Evolutionary conservation across 2,329 filamentous ascomycete species (phyloP).

Genomic region (Sclerotinia nivalis): DNA sequence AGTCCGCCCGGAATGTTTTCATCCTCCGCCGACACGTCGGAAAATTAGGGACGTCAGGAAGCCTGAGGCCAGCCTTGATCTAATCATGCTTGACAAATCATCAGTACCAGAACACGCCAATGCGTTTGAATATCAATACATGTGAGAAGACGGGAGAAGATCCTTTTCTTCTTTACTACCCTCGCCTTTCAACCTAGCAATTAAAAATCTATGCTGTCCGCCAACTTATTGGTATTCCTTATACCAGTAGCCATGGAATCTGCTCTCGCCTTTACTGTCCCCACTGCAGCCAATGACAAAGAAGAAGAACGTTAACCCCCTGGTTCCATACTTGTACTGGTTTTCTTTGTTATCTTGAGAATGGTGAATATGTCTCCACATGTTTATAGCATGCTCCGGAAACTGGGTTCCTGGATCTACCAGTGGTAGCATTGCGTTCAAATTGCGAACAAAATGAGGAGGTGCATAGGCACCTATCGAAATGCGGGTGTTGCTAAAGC

Average conservation of each 20-base stretch:
- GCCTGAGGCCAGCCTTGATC: too few species aligned
- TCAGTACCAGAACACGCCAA: too few species aligned
- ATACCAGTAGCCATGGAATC: not conserved
- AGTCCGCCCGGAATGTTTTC: not conserved
- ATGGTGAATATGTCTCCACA: slow-evolving; percentile 24
- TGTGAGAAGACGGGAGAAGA: not conserved
- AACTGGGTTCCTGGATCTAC: slow-evolving; percentile 29
- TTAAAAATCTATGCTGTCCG: not conserved
- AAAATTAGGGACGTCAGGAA: not conserved
- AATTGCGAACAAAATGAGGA: slow-evolving; percentile 24
- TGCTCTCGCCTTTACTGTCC: not conserved
- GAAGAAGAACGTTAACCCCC: too few species aligned
- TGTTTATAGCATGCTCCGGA: slow-evolving; percentile 28
- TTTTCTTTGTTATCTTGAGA: not conserved
- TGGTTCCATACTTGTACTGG: not conserved
- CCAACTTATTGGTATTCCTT: not conserved
- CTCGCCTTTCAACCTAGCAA: not conserved
- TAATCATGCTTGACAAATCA: too few species aligned
- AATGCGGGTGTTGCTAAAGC: slow-evolving; percentile 23
- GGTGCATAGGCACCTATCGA: slow-evolving; percentile 31
- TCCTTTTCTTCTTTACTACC: not conserved
- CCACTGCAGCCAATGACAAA: not conserved
- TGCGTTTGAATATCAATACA: not conserved
- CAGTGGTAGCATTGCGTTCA: slow-evolving; percentile 34
- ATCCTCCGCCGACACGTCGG: not conserved